Evolutionary conservation across 495 filamentous ascomycete genomes (phyloP).

Genomic region (Lasiosphaeriaceae sp.): DNA sequence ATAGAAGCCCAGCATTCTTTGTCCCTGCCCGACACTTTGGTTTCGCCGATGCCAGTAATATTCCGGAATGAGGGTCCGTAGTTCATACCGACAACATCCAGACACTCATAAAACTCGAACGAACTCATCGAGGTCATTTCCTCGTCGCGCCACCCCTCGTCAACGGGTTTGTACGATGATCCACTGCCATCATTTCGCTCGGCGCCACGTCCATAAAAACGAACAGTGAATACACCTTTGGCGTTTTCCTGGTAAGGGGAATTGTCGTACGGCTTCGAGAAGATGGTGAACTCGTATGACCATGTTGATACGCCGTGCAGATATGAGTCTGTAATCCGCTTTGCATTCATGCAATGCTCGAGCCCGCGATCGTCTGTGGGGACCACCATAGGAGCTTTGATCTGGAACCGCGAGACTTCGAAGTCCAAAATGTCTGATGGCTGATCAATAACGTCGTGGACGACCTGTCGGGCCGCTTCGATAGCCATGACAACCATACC

Average conservation of each 20-base stretch:
- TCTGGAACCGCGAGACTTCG: constrained; percentile 16
- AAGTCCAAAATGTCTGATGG: constrained; percentile 8
- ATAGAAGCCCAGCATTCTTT: constrained; percentile 8
- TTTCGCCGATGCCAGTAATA: constrained; percentile 4
- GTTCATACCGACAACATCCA: constrained; percentile 7
- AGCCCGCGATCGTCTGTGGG: constrained; percentile 3
- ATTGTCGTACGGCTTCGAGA: constrained; percentile 21
- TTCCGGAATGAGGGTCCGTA: constrained; percentile 25
- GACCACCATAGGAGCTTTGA: constrained; percentile 28
- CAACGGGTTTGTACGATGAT: not conserved
- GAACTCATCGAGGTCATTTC: not conserved
- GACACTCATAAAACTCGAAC: constrained; percentile 13
- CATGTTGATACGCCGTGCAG: constrained; percentile 9
- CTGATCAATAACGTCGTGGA: constrained; percentile 38
- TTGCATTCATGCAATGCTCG: constrained; percentile 12
- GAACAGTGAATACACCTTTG: constrained; percentile 21
- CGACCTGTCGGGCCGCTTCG: constrained; percentile 42
- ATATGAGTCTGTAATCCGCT: constrained; percentile 4
- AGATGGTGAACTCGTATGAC: constrained; percentile 24
- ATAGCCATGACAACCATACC: constrained; percentile 46
- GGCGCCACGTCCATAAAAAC: constrained; percentile 11
- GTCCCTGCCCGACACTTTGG: not conserved
- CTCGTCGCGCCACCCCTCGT: not conserved
- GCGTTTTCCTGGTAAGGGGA: constrained; percentile 25
- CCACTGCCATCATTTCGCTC: not conserved